These are phyloP conservation scores for Aurinia saxatilis DNA, from an alignment of 345 rosid species.

Conservation along the genomic window DNA sequence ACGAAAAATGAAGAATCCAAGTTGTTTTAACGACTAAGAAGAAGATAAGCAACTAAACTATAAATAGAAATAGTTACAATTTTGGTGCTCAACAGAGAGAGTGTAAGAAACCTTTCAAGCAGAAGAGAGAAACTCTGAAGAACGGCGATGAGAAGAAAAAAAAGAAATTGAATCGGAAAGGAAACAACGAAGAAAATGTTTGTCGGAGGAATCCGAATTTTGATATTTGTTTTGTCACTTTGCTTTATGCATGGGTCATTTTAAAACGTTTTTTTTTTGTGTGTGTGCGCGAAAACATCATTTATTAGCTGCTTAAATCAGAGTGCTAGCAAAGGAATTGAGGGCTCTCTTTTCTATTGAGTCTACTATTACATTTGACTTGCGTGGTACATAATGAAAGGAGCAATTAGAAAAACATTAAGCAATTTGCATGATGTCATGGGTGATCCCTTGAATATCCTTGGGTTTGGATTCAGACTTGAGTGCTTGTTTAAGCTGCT, in stretches of 20 bases:
- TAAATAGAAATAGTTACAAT: background rate
- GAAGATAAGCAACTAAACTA: background rate
- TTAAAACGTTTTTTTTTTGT: background rate
- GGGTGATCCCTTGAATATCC: too few species aligned
- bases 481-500: too few species aligned
- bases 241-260: constrained; percentile 5
- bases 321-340: too few species aligned
- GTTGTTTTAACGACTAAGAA: background rate
- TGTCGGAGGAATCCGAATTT: constrained; percentile 23
- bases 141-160: constrained; percentile 31
- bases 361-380: too few species aligned
- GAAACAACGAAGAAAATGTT: constrained; percentile 5
- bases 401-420: too few species aligned
- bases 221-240: background rate
- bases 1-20: constrained; percentile 10
- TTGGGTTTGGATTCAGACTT: too few species aligned
- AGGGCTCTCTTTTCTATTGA: too few species aligned
- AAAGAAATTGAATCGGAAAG: constrained; percentile 10
- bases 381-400: too few species aligned
- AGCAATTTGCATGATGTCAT: too few species aligned
- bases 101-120: constrained; percentile 24
- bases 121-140: constrained; percentile 28
- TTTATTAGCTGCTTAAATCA: too few species aligned
- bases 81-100: background rate
- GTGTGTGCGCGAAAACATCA: too few species aligned